Evolutionary conservation across 495 filamentous ascomycete species (phyloP).

Genomic region (Penicillium verhagenii): DNA sequence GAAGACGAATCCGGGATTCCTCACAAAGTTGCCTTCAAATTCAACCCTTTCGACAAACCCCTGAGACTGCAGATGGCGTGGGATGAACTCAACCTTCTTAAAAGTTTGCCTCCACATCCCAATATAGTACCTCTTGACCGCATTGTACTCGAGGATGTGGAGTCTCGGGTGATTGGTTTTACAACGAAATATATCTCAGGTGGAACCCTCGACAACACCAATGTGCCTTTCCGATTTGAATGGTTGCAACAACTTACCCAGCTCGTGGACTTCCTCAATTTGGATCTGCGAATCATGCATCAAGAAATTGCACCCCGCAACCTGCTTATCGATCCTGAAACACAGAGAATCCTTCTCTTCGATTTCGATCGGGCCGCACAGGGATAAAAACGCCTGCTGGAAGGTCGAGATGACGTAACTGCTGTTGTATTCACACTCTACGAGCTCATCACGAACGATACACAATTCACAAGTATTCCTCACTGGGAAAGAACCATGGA

Average conservation of each 20-base stretch:
- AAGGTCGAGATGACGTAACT: conserved; percentile 36
- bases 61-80: conserved; percentile 25
- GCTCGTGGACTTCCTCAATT: conserved; percentile 40
- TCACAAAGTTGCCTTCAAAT: conserved; percentile 20
- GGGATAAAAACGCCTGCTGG: conserved; percentile 15
- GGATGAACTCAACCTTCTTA: conserved; percentile 35
- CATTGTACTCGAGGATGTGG: conserved; percentile 35
- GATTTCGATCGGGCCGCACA: conserved; percentile 38
- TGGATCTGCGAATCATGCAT: conserved; percentile 38
- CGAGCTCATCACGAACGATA: conserved; percentile 41
- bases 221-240: conserved; percentile 31
- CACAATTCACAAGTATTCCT: conserved; percentile 15
- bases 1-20: conserved; percentile 14
- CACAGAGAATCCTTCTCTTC: conserved; percentile 35
- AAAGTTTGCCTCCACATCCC: conserved; percentile 30
- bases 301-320: conserved; percentile 40
- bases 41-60: conserved; percentile 17
- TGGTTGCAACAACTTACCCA: conserved; percentile 37
- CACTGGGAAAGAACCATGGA: conserved; percentile 20
- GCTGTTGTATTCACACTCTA: conserved; percentile 39
- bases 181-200: conserved; percentile 36
- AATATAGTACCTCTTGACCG: conserved; percentile 36
- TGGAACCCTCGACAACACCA: conserved; percentile 25
- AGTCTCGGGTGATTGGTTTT: conserved; percentile 39
- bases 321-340: conserved; percentile 31